Conservation (phyloP, 1,139 yeast species). For the Zygotorulaspora mrakii region DNA sequence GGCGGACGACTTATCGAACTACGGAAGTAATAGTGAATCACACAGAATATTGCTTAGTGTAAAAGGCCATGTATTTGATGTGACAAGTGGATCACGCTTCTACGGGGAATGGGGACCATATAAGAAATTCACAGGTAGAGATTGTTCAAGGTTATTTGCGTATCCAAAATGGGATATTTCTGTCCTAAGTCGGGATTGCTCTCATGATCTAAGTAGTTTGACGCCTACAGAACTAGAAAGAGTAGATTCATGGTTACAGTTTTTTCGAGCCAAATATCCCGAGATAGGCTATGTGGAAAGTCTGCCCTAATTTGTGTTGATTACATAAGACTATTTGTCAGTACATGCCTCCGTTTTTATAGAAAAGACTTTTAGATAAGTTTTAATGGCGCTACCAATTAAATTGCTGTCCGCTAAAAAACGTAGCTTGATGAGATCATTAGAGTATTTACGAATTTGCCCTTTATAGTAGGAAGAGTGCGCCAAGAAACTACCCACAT, state of each 20-base stretch:
- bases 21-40: slow-evolving; percentile 12
- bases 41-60: slow-evolving; percentile 22
- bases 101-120: slow-evolving; percentile 29
- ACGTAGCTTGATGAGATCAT: slow-evolving; percentile 18
- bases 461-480: slow-evolving; percentile 28
- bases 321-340: not conserved
- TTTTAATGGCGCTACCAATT: slow-evolving; percentile 34
- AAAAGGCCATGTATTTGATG: slow-evolving; percentile 27
- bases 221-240: slow-evolving; percentile 15
- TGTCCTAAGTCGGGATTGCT: slow-evolving; percentile 18
- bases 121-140: slow-evolving; percentile 24
- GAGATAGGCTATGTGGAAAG: slow-evolving; percentile 19
- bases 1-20: slow-evolving; percentile 16
- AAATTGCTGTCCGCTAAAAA: slow-evolving; percentile 33
- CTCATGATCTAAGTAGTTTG: slow-evolving; percentile 14
- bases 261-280: slow-evolving; percentile 23
- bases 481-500: slow-evolving; percentile 37
- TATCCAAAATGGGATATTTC: slow-evolving; percentile 22
- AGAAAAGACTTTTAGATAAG: slow-evolving; percentile 5
- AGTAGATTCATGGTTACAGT: slow-evolving; percentile 21
- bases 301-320: not conserved
- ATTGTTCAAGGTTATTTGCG: slow-evolving; percentile 24
- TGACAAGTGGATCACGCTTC: slow-evolving; percentile 21
- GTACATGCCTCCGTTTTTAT: not conserved
- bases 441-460: slow-evolving; percentile 22